Conservation (phyloP, 495 filamentous ascomycete genomes). For the Penicillium macrosclerotiorum region DNA sequence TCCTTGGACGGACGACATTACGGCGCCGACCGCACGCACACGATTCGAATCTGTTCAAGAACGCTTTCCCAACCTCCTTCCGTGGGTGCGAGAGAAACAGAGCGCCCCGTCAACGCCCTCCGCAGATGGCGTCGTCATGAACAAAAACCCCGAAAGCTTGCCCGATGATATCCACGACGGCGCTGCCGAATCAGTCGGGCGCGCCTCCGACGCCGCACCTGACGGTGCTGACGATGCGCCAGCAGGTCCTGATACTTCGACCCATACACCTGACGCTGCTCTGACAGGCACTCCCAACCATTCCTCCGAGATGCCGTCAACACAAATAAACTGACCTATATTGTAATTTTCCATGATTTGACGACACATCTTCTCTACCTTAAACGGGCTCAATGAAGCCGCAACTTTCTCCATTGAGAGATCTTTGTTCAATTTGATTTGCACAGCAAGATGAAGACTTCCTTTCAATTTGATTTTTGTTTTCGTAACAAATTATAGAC, state of each 20-base stretch:
- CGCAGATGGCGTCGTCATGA: slow-evolving; percentile 6
- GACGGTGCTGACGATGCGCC: not conserved
- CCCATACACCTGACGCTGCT: not conserved
- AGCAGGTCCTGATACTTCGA: not conserved
- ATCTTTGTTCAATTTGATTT: not conserved
- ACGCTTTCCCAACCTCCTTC: slow-evolving; percentile 27
- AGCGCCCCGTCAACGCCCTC: slow-evolving; percentile 23
- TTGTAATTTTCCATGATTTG: slow-evolving; percentile 11
- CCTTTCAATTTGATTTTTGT: not conserved
- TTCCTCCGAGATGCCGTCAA: not conserved
- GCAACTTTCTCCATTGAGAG: too few species aligned
- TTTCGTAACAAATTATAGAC: not conserved
- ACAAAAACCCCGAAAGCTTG: not conserved
- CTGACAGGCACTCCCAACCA: not conserved
- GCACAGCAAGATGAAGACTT: slow-evolving; percentile 1
- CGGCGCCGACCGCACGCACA: slow-evolving; percentile 39
- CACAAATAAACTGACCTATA: not conserved
- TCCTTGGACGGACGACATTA: slow-evolving; percentile 39
- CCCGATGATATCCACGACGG: not conserved
- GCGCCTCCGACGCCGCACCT: not conserved
- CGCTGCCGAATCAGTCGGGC: not conserved
- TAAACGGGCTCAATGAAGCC: not conserved
- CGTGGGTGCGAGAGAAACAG: slow-evolving; percentile 36
- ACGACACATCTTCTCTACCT: slow-evolving; percentile 5
- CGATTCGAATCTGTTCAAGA: slow-evolving; percentile 40